Evolutionary conservation across 768 basidiomycete species (phyloP), one percentile per base, ranked within the genome.

Genomic region (Lactifluus echinatus): DNA sequence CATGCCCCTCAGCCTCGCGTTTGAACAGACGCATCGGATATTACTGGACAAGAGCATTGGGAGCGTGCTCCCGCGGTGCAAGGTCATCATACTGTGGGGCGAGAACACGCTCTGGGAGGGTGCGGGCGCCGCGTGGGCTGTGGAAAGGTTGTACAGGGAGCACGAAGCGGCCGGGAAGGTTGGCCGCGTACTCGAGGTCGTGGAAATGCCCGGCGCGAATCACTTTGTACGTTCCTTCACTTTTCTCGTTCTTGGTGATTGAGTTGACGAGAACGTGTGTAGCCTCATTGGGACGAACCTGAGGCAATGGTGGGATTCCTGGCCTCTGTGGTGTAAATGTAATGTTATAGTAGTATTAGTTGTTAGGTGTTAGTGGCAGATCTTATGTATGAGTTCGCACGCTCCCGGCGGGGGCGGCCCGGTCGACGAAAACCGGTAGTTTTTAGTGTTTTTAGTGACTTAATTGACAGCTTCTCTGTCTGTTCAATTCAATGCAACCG

Each of bases 271-370:
- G 34, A 14, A 33, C 11, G 14, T 21, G 12, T 26, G 37, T 31
- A 62, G 60, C 60, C 60, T 1, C 60, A 62, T 42, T 62, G 60
- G 60, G 60, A 62, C 31, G 40, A 54, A 10, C 60, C 60, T 12
- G 53, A 62, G 42, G 52, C 33, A 10, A 62, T 55, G 60, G 17
- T 55, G 3, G 57, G 37, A 28, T 60, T 60, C 28, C 49, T 62
- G 26, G 19, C 33, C 17, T 62, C 52, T 24, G 52, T 59, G 5
- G 48, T 50, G 42, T 62, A 34, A 42, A n/a, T n/a, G n/a, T n/a
- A n/a, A n/a, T n/a, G n/a, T n/a, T n/a, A n/a, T n/a, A n/a, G n/a
- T n/a, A n/a, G n/a, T n/a, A n/a, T n/a, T n/a, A n/a, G n/a, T n/a
- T n/a, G n/a, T n/a, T n/a, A n/a, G n/a, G n/a, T 21, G 33, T n/a